Base-by-base conservation (phyloP, 2,329 filamentous ascomycete genomes). In the Epichloe baconii region DNA sequence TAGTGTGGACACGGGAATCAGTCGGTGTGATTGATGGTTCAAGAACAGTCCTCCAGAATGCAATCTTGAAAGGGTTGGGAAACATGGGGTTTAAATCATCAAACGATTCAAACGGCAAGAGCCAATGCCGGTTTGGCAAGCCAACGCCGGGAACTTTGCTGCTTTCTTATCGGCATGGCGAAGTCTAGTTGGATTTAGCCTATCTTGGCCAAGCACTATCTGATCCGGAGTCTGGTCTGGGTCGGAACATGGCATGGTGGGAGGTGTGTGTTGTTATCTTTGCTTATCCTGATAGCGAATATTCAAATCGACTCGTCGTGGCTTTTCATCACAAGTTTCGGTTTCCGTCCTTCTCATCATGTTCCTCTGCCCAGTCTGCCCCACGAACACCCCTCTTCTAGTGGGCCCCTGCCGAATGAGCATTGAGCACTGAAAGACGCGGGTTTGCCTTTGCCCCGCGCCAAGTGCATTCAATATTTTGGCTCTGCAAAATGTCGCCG, bases 401-500 rank as follows among this genome's bases (percentile, higher is more conserved):
- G 47, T 49, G 47, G 47, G 37, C 14, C 47, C 40, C 37, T 43
- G 17, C 19, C 37, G 37, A 40, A 15, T 43, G 41, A 12, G 12
- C 14, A 44, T 31, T 44, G 23, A 44, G 43, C 43, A 31, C 43
- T 15, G 31, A 44, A 26, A 31, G n/a, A 40, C 38, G 38, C 47
- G 47, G 26, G 47, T 43, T 23, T 23, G 47, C 47, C 47, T 43
- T 23, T 23, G 47, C 47, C 47, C 47, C 26, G 47, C 47, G 38
- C 47, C 26, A 35, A 41, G 31, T 21, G 31, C 47, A 34, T 37
- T 17, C 15, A 14, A 38, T 37, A 23, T 37, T 46, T 46, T 41
- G 38, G 26, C 7, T 19, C 38, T 49, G 26, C 47, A 49, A 35
- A 49, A 21, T 43, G 47, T 49, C 7, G 40, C 47, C 26, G 26